A percentile compares a stretch with the other conserved stretches of the same genome.
These are phyloP conservation scores for Vinca minor DNA, from an alignment of 257 asterid species.

Conservation along the genomic window DNA sequence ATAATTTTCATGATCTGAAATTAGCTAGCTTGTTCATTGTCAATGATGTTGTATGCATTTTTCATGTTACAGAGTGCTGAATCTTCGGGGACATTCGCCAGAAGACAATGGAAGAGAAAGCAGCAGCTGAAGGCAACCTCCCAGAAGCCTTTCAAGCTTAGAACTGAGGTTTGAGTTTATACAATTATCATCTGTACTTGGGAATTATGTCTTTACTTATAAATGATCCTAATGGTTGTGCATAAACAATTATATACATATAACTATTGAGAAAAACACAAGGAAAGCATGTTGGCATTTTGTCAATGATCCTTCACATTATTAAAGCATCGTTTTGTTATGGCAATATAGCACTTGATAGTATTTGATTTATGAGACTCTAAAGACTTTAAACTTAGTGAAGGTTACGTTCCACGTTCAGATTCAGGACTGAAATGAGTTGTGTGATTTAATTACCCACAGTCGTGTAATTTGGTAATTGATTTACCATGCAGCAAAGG, in stretches of 20 bases:
- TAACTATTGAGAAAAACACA: not conserved
- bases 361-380: not conserved
- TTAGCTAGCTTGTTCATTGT: conserved; percentile 6
- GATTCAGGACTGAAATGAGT: not conserved
- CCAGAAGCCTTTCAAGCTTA: conserved; percentile 70
- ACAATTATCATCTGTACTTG: not conserved
- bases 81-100: conserved; percentile 37
- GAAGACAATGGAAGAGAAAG: conserved; percentile 47
- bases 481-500: conserved; percentile 54
- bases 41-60: conserved; percentile 8
- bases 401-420: not conserved
- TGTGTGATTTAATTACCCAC: not conserved
- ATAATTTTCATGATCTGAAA: not conserved
- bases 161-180: conserved; percentile 50
- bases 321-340: too few species aligned
- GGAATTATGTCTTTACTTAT: not conserved
- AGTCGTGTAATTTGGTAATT: conserved; percentile 8
- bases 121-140: conserved; percentile 51
- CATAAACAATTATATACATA: not conserved
- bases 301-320: not conserved
- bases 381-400: not conserved
- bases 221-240: not conserved
- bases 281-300: not conserved
- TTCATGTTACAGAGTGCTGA: conserved; percentile 46
- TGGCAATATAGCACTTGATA: not conserved